Base-by-base conservation (phyloP, 2,329 filamentous ascomycete species). In the Escovopsis weberi region DNA sequence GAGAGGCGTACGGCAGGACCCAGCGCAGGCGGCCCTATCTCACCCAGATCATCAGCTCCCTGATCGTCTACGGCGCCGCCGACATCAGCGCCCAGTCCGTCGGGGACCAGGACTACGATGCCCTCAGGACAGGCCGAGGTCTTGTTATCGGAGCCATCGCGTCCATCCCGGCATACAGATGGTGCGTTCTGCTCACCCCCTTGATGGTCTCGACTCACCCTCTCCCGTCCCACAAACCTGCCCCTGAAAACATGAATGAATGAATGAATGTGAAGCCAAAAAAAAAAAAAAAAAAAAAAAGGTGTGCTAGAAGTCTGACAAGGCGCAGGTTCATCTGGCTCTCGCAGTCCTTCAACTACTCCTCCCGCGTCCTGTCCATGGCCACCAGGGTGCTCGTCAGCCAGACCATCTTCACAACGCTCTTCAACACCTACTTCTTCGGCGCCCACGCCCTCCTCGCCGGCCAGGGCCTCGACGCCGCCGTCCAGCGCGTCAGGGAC, bases 401-500 rank as follows among this genome's bases (percentile, higher is more conserved):
- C 62, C 88, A 95, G 63, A 59, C 74, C 11, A 64, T 78, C 52
- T 94, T 93, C 64, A 85, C 88, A 2, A 86, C 89, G 1, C 54
- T 83, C 9, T 93, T 93, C 67, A 89, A 84, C 61, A 71, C 75
- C 23, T 86, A 85, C 60, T 94, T 94, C 64, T 85, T 94, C 60
- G 78, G 80, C 46, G 72, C 82, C 61, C 85, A 93, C 57, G 81
- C 83, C 1, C 65, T 87, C 4, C 67, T 93, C 2, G 72, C 78
- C 0, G 87, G 86, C 33, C 80, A 82, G 26, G 71, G 69, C 0
- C 55, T 78, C 2, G 56, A 64, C 6, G 80, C 85, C 43, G 74
- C 81, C 1, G 73, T 75, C 59, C 76, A 84, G 52, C 78, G 85
- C 41, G 70, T 95, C 45, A 73, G 72, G 50, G 69, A 78, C 45